Percentiles rank a stretch among this genome's conserved stretches.
Conservation (phyloP, 148 eudicot species). For the Fallopia convolvulus region DNA sequence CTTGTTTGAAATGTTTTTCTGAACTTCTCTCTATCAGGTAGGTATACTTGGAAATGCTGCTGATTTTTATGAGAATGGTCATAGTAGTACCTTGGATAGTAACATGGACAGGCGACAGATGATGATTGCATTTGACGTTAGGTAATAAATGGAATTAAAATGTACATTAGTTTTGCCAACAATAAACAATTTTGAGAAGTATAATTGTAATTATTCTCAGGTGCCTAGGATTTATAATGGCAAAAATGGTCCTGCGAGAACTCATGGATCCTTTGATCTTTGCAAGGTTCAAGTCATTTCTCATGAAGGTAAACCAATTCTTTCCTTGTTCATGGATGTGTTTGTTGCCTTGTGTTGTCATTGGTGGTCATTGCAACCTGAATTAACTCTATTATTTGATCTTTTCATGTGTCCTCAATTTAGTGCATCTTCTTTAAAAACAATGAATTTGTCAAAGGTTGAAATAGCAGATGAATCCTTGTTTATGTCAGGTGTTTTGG, state of each 20-base stretch:
- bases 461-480: neutral
- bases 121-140: constrained; percentile 99
- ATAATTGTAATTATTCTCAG: constrained; percentile 20
- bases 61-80: constrained; percentile 54
- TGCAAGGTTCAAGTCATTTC: constrained; percentile 76
- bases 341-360: neutral
- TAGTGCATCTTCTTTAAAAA: neutral
- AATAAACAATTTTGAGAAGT: neutral
- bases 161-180: neutral
- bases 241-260: constrained; percentile 88
- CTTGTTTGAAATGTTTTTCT: constrained; percentile 10
- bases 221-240: constrained; percentile 97
- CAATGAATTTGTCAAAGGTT: neutral
- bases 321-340: neutral
- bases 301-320: constrained; percentile 50
- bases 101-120: constrained; percentile 58
- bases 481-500: neutral
- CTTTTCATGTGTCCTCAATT: neutral
- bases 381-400: neutral
- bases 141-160: constrained; percentile 32
- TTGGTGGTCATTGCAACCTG: neutral
- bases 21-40: constrained; percentile 39
- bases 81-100: constrained; percentile 29
- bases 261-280: constrained; percentile 83
- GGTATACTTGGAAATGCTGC: constrained; percentile 96